Evolutionary conservation across 306 rosid genomes (phyloP), one percentile per base, ranked within the genome.

Genomic region (Pyrus pyrifolia): DNA sequence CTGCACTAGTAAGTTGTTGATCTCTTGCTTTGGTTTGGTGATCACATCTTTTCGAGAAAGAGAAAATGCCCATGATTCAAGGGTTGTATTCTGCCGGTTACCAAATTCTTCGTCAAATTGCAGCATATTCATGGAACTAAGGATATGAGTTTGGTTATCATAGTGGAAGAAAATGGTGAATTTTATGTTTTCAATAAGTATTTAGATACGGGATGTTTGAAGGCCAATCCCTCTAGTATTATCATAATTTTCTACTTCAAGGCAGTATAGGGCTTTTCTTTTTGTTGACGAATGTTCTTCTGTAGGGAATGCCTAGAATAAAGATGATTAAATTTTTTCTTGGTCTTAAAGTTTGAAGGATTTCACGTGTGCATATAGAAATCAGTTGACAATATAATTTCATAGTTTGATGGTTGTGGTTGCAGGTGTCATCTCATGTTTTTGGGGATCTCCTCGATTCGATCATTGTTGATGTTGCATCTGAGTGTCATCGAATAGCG

Each of bases 401-500:
- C 15, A 42, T 51, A 29, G 31, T 63, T 72, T 31, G 27, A 57
- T 80, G 67, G 68, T 57, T 87, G 73, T 79, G 77, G 55, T 85
- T 92, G 86, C 93, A 96, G 99, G 82, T 92, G 70, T 72, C 93
- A 44, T 86, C 96, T 80, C 86, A 88, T 78, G 74, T 91, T 76
- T 91, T 96, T 73, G 82, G 70, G 80, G 96, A 87, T 86, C 93
- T 96, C 52, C 98, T 96, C 3, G 99, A 96, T 80, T 91, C 99
- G 49, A 82, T 91, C 74, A 91, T 92, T 67, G 93, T 82, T 83
- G 99, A 96, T 59, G 94, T 96, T 81, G 98, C 99, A 83, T 96
- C 98, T 18, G 99, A 96, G 78, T 96, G 89, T 79, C 99, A 96
- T 65, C 89, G 99, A 77, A 85, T 92, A 80, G 97, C 98, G 46